These are phyloP conservation scores for Penicillium aurantiogriseum DNA, from an alignment of 2,329 filamentous ascomycete genomes.

Conservation along the genomic window DNA sequence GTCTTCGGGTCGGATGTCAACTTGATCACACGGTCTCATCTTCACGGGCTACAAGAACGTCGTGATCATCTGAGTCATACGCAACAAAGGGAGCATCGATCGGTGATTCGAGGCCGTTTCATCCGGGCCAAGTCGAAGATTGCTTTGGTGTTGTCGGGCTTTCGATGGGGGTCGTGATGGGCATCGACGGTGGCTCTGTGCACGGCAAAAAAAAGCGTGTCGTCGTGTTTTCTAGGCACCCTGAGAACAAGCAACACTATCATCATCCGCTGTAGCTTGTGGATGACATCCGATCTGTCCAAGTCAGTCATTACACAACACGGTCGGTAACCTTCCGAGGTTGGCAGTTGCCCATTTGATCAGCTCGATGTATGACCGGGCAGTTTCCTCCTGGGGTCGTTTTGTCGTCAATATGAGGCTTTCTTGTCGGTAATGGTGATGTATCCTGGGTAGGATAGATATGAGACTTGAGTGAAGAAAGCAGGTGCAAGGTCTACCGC, in stretches of 20 bases:
- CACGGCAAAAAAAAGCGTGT: neutral
- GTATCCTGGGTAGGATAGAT: neutral
- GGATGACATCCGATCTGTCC: neutral
- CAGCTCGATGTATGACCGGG: neutral
- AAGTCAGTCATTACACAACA: neutral
- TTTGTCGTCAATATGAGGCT: neutral
- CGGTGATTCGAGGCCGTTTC: neutral
- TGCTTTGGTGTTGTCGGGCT: neutral
- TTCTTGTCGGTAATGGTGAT: neutral
- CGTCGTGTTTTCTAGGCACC: neutral
- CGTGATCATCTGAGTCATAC: neutral
- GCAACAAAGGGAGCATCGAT: neutral
- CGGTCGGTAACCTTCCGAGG: neutral
- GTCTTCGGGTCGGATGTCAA: neutral
- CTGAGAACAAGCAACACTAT: neutral
- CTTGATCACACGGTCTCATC: neutral
- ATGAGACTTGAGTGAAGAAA: neutral
- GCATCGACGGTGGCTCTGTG: neutral
- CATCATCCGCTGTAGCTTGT: neutral
- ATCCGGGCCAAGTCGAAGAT: neutral
- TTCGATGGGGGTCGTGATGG: neutral
- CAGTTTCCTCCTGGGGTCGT: neutral
- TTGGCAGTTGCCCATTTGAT: neutral
- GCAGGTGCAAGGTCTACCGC: neutral
- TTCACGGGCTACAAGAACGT: neutral